Conservation (phyloP, 345 rosid species). For the Microcos paniculata region DNA sequence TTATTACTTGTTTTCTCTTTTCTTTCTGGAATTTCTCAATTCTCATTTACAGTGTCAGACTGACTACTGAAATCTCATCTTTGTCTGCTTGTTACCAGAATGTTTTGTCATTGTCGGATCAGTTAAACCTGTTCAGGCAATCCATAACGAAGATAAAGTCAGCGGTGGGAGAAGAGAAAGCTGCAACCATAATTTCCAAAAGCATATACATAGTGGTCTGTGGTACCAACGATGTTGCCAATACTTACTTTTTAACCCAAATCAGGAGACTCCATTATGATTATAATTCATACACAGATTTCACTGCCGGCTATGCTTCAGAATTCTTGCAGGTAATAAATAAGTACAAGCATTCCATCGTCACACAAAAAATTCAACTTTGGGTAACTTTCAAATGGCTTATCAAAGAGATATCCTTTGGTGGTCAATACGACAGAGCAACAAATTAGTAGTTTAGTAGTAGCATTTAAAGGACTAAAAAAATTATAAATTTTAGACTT, state of each 20-base stretch:
- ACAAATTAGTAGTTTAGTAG: too few species aligned
- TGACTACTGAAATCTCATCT: neutral
- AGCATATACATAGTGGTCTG: neutral
- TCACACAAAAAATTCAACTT: too few species aligned
- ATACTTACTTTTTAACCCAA: constrained; percentile 31
- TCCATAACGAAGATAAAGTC: constrained; percentile 25
- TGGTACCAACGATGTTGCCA: constrained; percentile 22
- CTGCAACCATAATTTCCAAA: constrained; percentile 6
- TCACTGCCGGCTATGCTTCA: constrained; percentile 26
- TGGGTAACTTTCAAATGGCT: too few species aligned
- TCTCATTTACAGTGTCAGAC: neutral
- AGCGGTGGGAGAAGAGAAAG: constrained; percentile 14
- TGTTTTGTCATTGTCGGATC: constrained; percentile 41
- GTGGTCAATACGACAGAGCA: too few species aligned
- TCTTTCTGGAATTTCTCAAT: neutral
- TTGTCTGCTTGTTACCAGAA: constrained; percentile 27
- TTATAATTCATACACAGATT: constrained; percentile 38
- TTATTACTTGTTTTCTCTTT: neutral
- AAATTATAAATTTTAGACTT: too few species aligned
- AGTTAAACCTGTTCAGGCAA: constrained; percentile 37
- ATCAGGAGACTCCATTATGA: constrained; percentile 29
- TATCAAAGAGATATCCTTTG: too few species aligned
- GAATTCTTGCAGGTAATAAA: constrained; percentile 33
- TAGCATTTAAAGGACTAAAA: too few species aligned
- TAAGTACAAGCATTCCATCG: neutral